Base-by-base conservation (phyloP, 495 filamentous ascomycete genomes). In the Penicillium flavigenum region DNA sequence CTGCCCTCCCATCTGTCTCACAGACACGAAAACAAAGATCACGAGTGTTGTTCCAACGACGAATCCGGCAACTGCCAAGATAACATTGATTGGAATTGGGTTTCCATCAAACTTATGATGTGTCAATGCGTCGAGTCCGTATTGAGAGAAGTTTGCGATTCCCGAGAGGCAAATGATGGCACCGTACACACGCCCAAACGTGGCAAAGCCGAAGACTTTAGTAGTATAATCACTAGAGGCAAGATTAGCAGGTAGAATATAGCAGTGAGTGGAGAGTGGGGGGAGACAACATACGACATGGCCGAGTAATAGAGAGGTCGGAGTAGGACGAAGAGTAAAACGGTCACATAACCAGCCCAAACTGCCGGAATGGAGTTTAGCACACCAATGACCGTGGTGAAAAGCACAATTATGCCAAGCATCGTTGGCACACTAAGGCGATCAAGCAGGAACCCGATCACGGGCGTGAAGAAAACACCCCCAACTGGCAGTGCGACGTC, bases 171-270 rank as follows among this genome's bases (percentile, higher is more conserved):
- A 96, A 57, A 96, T 96, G 62, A 96, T 88, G 3, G 90, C 80
- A 8, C 93, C 93, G 71, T 97, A 96, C 39, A 98, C 90, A 26
- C 87, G 93, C 27, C 92, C 92, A 60, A 96, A 97, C 0, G 92
- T 96, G 32, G 84, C 83, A 69, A 96, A 96, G 22, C 93, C 92
- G 68, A 98, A 98, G 32, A 98, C 93, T 70, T 98, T 98, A 42
- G 91, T 92, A 27, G 85, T 76, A 68, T 95, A 96, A 74, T 98
- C 93, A 49, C 83, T 86, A 47, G 14, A 51, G 14, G 41, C n/a
- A 26, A 1, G 19, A 56, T 74, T 60, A 72, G 63, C 22, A 29
- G 2, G 3, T 2, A 6, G 4, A 22, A 11, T 1, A 48, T 16
- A n/a, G 44, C 47, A 52, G 43, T 14, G 38, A 45, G 0, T n/a